Evolutionary conservation across 2,329 filamentous ascomycete genomes (phyloP).

Genomic region (Fusarium heterosporum): DNA sequence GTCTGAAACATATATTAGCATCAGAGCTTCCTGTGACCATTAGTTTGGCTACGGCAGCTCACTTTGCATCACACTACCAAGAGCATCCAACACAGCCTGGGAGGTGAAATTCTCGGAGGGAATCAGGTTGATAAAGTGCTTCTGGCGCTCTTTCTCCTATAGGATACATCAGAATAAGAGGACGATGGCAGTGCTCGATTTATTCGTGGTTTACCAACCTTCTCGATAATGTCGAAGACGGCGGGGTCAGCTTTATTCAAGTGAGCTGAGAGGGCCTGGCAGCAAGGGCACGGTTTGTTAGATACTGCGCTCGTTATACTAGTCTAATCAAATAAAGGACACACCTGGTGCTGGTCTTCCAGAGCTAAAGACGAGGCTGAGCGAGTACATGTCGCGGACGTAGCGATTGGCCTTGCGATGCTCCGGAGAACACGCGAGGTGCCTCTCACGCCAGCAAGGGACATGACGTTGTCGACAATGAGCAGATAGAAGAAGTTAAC

Average conservation of each 20-base stretch:
- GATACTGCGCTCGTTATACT: constrained; percentile 12
- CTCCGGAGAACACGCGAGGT: constrained; percentile 61
- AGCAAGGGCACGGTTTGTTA: constrained; percentile 26
- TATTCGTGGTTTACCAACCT: constrained; percentile 64
- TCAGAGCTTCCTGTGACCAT: background rate
- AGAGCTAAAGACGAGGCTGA: constrained; percentile 60
- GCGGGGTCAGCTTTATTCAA: constrained; percentile 87
- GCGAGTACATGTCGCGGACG: constrained; percentile 45
- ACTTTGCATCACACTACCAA: constrained; percentile 97
- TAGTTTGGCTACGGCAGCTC: constrained; percentile 48
- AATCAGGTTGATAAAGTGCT: constrained; percentile 98
- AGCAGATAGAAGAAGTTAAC: constrained; percentile 11
- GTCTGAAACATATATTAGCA: constrained; percentile 63
- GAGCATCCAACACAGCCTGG: constrained; percentile 88
- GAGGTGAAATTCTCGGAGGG: constrained; percentile 97
- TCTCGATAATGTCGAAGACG: constrained; percentile 90
- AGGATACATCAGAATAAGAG: constrained; percentile 2
- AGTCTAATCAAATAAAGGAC: constrained; percentile 39
- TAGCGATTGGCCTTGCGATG: constrained; percentile 51
- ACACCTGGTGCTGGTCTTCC: constrained; percentile 71
- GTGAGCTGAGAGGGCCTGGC: constrained; percentile 83
- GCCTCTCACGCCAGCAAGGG: constrained; percentile 60
- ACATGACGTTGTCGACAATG: constrained; percentile 55
- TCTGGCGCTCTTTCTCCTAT: constrained; percentile 94
- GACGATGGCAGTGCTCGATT: background rate